Base-by-base conservation (phyloP, 257 asterid genomes). In the Lycium ferocissimum region DNA sequence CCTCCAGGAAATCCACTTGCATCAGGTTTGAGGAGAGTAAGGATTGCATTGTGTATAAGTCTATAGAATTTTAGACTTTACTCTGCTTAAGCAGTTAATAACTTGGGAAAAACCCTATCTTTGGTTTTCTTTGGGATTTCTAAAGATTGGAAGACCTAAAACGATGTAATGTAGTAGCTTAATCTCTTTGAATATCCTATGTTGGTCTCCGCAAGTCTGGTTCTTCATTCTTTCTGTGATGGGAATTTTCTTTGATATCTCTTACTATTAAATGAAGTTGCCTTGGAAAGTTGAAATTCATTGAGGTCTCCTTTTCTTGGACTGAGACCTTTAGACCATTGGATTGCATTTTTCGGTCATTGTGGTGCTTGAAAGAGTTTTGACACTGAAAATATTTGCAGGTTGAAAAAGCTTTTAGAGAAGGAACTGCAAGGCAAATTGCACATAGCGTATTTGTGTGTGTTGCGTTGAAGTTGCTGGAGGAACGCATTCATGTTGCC, bases 381-480 rank as follows among this genome's bases (percentile, higher is more conserved):
- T 76, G 81, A 76, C 81, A 7, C 20, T 73, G 20, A 49, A 49
- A 13, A 7, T 76, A 14, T 89, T 54, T 87, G 81, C 95, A 97
- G 99, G 97, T 97, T 85, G 99, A 95, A 88, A 97, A 97, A 87
- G 99, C 99, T 76, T 97, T 94, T 80, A 95, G 99, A 89, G 99
- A 97, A 92, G 99, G 99, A 92, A 97, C 99, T 20, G 98, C 99
- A 3, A 94, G 99, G 58, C 98, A 97, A 90, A 97, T 95, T 90
- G 99, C 99, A 79, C 99, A 95, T 87, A 94, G 97, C 92, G 93
- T 94, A 84, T 95, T 97, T 86, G 99, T 97, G 75, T 95, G 98
- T 85, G 97, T 97, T 86, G 98, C 97, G 85, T 82, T 95, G 82
- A 94, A 94, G 89, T 90, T 97, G 82, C 94, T 97, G 78, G 98